Conservation (phyloP, 495 filamentous ascomycete genomes). For the Lophium mytilinum region DNA sequence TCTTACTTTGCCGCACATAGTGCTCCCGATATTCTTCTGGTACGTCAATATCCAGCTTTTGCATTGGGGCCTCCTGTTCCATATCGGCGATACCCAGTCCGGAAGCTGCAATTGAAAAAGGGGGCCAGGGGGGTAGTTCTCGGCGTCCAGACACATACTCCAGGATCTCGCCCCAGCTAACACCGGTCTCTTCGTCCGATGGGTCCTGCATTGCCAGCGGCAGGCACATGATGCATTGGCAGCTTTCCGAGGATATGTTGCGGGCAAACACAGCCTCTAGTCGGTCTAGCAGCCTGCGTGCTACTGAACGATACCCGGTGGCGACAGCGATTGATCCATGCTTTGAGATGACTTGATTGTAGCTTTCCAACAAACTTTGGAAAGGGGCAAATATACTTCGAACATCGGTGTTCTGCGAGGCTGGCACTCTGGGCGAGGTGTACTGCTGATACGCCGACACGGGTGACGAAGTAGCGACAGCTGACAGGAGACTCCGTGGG, state of each 20-base stretch:
- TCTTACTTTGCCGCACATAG: slow-evolving; percentile 78
- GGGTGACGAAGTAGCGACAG: slow-evolving; percentile 25
- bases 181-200: slow-evolving; percentile 48
- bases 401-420: slow-evolving; percentile 37
- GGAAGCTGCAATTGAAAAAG: slow-evolving; percentile 45
- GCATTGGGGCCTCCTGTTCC: slow-evolving; percentile 51
- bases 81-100: slow-evolving; percentile 47
- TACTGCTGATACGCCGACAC: slow-evolving; percentile 37
- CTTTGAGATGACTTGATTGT: slow-evolving; percentile 66
- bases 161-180: slow-evolving; percentile 96
- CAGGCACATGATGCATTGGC: slow-evolving; percentile 72
- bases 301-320: slow-evolving; percentile 89
- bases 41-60: slow-evolving; percentile 83
- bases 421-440: slow-evolving; percentile 34
- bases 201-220: slow-evolving; percentile 19
- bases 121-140: slow-evolving; percentile 79
- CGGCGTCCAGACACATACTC: slow-evolving; percentile 84
- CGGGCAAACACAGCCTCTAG: slow-evolving; percentile 88
- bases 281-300: slow-evolving; percentile 85
- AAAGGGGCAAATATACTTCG: slow-evolving; percentile 69
- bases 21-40: slow-evolving; percentile 84
- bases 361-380: slow-evolving; percentile 74
- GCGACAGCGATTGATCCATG: slow-evolving; percentile 91
- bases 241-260: slow-evolving; percentile 76
- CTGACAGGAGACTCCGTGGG: slow-evolving; percentile 55